Conservation (phyloP, 2,329 filamentous ascomycete species). For the Xylaria sp. region DNA sequence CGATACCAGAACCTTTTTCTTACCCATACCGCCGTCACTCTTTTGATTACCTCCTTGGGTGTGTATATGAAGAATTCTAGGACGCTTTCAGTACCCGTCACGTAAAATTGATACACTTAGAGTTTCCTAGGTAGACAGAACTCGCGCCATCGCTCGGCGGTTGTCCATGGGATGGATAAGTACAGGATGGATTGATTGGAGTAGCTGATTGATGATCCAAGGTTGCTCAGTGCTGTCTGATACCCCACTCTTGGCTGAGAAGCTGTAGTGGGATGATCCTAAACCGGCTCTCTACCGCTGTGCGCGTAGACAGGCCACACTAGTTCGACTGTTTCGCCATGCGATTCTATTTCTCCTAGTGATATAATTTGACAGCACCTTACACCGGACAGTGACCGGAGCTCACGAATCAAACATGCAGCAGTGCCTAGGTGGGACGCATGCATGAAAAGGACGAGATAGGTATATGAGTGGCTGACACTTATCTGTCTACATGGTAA, state of each 20-base stretch:
- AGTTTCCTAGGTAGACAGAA: not conserved
- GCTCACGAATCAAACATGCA: not conserved
- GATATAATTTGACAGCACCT: not conserved
- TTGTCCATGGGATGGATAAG: constrained; percentile 5
- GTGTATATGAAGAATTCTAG: not conserved
- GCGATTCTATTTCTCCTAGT: too few relatives aligned
- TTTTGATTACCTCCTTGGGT: not conserved
- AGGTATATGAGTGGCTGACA: not conserved
- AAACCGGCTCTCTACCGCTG: not conserved
- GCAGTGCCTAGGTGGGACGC: constrained; percentile 2
- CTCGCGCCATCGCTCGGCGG: not conserved
- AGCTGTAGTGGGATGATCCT: constrained; percentile 12
- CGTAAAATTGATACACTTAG: not conserved
- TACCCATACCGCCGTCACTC: constrained; percentile 21
- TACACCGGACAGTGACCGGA: not conserved
- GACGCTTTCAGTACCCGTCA: not conserved
- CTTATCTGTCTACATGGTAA: constrained; percentile 3
- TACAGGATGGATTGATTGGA: not conserved
- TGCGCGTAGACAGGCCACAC: not conserved
- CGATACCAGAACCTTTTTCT: constrained; percentile 36
- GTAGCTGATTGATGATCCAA: constrained; percentile 11
- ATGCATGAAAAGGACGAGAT: not conserved
- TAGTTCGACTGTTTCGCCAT: not conserved
- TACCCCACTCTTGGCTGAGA: constrained; percentile 21
- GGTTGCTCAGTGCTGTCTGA: not conserved